These are phyloP conservation scores for Wallacemonas collosoma DNA, from an alignment of 208 protist species.

Conservation along the genomic window DNA sequence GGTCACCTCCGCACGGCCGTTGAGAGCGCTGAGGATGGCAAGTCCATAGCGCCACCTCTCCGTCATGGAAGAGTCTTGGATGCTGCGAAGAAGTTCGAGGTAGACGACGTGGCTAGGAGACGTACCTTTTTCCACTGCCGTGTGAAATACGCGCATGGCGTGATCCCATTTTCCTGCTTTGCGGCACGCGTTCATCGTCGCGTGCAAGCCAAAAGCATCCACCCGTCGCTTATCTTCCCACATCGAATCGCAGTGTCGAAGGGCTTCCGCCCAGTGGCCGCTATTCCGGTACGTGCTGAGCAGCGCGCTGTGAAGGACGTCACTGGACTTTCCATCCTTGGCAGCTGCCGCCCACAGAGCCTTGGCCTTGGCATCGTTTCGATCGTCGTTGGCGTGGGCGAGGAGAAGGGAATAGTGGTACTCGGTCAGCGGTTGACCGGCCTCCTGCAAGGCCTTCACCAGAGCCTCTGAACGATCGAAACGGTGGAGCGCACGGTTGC, in stretches of 20 bases:
- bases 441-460: constrained; percentile 46
- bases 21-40: constrained; percentile 51
- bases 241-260: constrained; percentile 71
- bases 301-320: constrained; percentile 68
- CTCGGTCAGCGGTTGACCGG: constrained; percentile 41
- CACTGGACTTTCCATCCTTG: constrained; percentile 54
- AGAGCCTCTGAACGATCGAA: constrained; percentile 74
- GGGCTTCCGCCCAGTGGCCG: constrained; percentile 64
- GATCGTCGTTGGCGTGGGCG: constrained; percentile 85
- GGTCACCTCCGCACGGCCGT: constrained; percentile 66
- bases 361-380: constrained; percentile 52
- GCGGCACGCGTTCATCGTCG: constrained; percentile 84
- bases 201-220: constrained; percentile 70
- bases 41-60: constrained; percentile 61
- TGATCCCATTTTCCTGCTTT: constrained; percentile 55
- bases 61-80: constrained; percentile 37
- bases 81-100: constrained; percentile 74
- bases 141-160: constrained; percentile 58
- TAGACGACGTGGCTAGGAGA: constrained; percentile 77
- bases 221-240: constrained; percentile 64
- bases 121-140: constrained; percentile 49
- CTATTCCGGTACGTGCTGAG: constrained; percentile 66
- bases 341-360: constrained; percentile 71
- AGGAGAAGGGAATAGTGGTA: constrained; percentile 83
- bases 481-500: constrained; percentile 65